Conservation (phyloP, 768 basidiomycete genomes). For the Gautieria morchelliformis region DNA sequence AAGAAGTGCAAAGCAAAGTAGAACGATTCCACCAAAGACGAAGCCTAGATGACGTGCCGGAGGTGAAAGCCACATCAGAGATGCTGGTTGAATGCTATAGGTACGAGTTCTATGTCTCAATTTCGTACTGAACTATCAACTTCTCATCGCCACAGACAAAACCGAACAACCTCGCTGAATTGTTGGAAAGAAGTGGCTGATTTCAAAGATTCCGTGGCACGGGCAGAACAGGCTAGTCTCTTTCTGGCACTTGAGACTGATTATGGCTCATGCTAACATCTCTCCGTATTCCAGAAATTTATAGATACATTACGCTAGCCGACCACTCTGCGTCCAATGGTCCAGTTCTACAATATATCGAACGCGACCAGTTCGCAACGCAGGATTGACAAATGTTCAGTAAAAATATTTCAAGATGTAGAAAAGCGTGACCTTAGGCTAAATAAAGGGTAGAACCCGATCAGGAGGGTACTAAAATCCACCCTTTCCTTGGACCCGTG, state of each 20-base stretch:
- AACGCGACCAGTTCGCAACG: too few species aligned
- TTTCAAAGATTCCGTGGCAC: constrained; percentile 61
- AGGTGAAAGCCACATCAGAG: constrained; percentile 46
- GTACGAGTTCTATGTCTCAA: constrained; percentile 30
- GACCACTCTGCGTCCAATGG: too few species aligned
- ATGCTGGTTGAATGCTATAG: constrained; percentile 67
- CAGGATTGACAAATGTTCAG: too few species aligned
- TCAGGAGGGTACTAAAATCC: constrained; percentile 15
- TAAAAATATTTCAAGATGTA: too few species aligned
- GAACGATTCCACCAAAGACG: constrained; percentile 55
- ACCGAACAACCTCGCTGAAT: constrained; percentile 49
- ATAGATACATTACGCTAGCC: constrained; percentile 2
- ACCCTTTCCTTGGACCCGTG: constrained; percentile 32
- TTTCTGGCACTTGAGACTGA: not conserved
- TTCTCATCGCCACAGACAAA: constrained; percentile 16
- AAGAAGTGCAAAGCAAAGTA: constrained; percentile 64
- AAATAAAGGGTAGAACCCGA: not conserved
- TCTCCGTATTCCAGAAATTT: constrained; percentile 2
- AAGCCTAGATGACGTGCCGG: constrained; percentile 43
- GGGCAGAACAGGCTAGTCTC: constrained; percentile 52
- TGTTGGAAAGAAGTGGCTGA: constrained; percentile 65
- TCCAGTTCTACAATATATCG: too few species aligned
- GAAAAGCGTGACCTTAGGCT: too few species aligned
- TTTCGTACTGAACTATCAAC: not conserved
- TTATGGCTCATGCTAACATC: not conserved